Percentiles rank a stretch among this genome's conserved stretches.
phyloP scores from a whole-genome alignment of 2,329 filamentous ascomycete species.

The Botrytis pseudocinerea region DNA sequence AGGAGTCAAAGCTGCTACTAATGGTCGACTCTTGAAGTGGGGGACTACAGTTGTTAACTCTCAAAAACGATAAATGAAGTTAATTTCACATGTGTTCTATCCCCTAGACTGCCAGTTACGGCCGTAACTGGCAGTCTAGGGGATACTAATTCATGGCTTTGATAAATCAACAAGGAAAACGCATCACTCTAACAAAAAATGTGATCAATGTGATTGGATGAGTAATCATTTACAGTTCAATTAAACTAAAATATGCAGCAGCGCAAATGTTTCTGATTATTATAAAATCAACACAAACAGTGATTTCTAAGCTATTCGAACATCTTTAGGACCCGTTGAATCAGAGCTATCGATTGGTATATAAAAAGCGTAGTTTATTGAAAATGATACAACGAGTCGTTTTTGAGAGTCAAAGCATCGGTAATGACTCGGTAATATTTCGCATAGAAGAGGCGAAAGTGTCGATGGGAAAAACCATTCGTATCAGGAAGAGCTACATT shows the following conservation, averaged over 20 bases:
- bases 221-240: too few relatives aligned
- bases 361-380: fast-evolving
- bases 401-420: neutral
- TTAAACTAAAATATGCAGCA: too few relatives aligned
- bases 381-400: neutral
- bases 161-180: too few relatives aligned
- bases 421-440: neutral
- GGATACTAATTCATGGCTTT: too few relatives aligned
- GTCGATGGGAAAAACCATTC: neutral
- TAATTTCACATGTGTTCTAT: too few relatives aligned
- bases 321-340: neutral
- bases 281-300: neutral
- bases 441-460: neutral
- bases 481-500: neutral
- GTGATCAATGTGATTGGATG: too few relatives aligned
- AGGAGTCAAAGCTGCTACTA: neutral
- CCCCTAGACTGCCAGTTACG: too few relatives aligned
- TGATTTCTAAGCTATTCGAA: neutral
- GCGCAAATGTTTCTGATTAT: too few relatives aligned
- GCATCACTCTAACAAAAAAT: too few relatives aligned
- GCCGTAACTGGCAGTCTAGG: too few relatives aligned
- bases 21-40: neutral
- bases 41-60: neutral
- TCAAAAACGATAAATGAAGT: too few relatives aligned
- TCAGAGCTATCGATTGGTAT: neutral